phyloP scores from a whole-genome alignment of 2,329 filamentous ascomycete genomes.

The Passalora sequoiae region DNA sequence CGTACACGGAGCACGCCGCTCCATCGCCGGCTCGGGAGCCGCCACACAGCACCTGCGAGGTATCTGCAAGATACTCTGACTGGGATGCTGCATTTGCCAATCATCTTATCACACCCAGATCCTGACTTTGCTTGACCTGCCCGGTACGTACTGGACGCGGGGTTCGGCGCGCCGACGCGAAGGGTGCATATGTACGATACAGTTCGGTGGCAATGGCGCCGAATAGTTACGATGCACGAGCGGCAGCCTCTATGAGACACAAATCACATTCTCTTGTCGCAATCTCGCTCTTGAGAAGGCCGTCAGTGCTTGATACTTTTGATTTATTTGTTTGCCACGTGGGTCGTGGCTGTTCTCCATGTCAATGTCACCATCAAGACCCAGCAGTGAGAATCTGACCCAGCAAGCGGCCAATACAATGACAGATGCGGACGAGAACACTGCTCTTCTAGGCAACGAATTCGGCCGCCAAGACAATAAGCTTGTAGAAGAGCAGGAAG shows the following conservation, averaged over 20 bases:
- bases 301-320: neutral
- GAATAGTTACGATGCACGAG: neutral
- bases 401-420: neutral
- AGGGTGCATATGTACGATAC: neutral
- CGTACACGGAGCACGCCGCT: neutral
- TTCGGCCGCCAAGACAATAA: neutral
- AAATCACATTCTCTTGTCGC: neutral
- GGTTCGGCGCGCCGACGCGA: neutral
- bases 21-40: neutral
- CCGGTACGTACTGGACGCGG: neutral
- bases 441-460: neutral
- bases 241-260: too few relatives aligned
- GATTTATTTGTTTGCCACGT: neutral
- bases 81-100: too few relatives aligned
- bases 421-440: neutral
- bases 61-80: neutral
- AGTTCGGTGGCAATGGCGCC: neutral
- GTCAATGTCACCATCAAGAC: too few relatives aligned
- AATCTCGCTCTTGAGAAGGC: neutral
- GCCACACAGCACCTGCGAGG: neutral
- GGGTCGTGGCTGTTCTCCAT: too few relatives aligned
- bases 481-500: constrained; percentile 4
- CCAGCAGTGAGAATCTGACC: too few relatives aligned
- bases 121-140: neutral
- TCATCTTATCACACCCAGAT: neutral